Evolutionary conservation across 306 rosid species (phyloP), one percentile per base, ranked within the genome.

Genomic region (Ceratonia siliqua): DNA sequence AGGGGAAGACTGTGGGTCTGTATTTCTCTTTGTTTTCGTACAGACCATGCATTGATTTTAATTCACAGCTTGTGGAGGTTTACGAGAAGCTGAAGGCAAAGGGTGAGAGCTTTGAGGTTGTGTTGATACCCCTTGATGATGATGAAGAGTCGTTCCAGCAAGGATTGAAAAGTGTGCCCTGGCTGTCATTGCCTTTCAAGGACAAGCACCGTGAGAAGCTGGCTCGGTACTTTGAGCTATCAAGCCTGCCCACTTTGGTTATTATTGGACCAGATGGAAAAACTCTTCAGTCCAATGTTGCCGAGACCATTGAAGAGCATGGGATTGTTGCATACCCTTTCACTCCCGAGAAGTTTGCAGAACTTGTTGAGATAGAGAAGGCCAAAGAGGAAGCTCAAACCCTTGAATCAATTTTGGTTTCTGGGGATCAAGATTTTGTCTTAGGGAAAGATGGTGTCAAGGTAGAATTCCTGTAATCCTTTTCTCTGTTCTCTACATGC

Each of bases 181-280:
- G 97, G 89, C 41, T 86, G 57, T 74, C 97, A 27, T 73, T 92
- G 80, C 97, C 96, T 32, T 2, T 71, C 33, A 79, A 86, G 74
- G 97, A 92, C 79, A 82, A 86, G 78, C 53, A 4, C 21, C 65
- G 72, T 17, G 41, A 9, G 65, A 89, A 86, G 43, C 53, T 92
- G 48, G 50, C 24, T 75, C 71, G 76, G 17, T 85, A 86, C 80
- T 86, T 92, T 68, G 90, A 84, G 67, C 79, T 89, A 5, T 50
- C 85, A 49, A 55, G 79, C 72, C 81, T 89, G 14, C 97, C 96
- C 8, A 80, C 90, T 22, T 50, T 92, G 72, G 85, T 82, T 75
- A 80, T 92, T 63, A 74, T 92, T 73, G 97, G 96, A 58, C 74
- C 88, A 33, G 91, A 89, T 77, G 96, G 96, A 32, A 85, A 85